Percentiles rank a stretch among this genome's conserved stretches.
phyloP scores from a whole-genome alignment of 2,329 filamentous ascomycete species.

The Podosphaera fusca region DNA sequence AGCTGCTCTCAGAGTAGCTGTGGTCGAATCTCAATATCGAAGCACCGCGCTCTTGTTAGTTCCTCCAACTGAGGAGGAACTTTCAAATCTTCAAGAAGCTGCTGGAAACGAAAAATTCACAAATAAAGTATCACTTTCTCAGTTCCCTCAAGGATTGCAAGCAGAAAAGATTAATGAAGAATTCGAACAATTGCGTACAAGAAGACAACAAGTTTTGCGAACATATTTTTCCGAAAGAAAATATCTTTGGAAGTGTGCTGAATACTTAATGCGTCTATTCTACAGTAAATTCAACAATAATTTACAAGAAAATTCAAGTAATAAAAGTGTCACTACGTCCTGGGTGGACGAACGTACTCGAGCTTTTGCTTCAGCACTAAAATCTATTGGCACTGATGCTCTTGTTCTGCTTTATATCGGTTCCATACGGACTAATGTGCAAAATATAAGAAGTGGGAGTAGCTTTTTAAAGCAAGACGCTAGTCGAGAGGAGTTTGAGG shows the following conservation, averaged over 20 bases:
- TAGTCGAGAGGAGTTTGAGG: conserved; percentile 28
- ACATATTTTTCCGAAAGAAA: conserved; percentile 51
- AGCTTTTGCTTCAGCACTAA: conserved; percentile 1
- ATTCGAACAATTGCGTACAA: conserved; percentile 38
- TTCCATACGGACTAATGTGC: conserved; percentile 24
- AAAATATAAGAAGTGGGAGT: conserved; percentile 20
- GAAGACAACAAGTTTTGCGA: conserved; percentile 43
- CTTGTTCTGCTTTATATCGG: conserved; percentile 21
- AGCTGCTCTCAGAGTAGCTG: conserved; percentile 53
- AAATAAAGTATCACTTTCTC: conserved; percentile 26
- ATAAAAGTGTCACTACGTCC: conserved; percentile 1
- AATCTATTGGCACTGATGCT: conserved; percentile 2
- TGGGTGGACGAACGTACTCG: conserved; percentile 5
- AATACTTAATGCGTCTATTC: conserved; percentile 19
- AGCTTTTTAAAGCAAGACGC: conserved; percentile 23
- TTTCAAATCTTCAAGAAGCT: conserved; percentile 51
- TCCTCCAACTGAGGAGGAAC: conserved; percentile 56
- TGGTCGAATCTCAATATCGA: conserved; percentile 67
- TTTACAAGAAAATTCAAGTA: not conserved
- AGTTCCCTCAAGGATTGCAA: conserved; percentile 15
- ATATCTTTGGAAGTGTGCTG: conserved; percentile 40
- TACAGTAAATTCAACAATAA: conserved; percentile 9
- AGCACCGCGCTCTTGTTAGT: conserved; percentile 48
- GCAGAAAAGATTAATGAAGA: conserved; percentile 25
- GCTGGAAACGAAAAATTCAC: conserved; percentile 40